phyloP scores from a whole-genome alignment of 179 eudicot species.

The Sideroxylon spinosum region DNA sequence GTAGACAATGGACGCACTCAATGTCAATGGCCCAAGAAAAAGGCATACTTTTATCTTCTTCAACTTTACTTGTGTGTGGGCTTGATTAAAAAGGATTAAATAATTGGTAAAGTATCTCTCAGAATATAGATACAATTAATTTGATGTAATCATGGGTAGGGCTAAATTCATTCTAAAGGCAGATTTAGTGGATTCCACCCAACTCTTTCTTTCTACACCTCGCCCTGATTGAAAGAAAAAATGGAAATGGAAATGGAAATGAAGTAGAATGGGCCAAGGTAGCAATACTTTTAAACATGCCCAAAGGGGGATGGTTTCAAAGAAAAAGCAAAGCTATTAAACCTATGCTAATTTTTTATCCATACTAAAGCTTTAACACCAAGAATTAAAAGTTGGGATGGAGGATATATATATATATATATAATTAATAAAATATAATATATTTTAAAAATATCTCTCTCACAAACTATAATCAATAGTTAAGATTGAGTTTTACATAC shows the following conservation, averaged over 20 bases:
- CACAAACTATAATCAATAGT: no score
- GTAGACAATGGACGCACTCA: not conserved
- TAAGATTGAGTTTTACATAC: no score
- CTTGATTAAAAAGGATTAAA: not conserved
- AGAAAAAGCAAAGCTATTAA: constrained; percentile 11
- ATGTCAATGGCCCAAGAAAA: not conserved
- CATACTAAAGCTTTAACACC: constrained; percentile 8
- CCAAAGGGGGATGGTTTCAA: constrained; percentile 12
- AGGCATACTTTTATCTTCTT: not conserved
- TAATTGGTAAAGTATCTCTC: not conserved
- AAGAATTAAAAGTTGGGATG: not conserved
- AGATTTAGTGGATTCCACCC: constrained; percentile 12
- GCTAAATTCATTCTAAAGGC: not conserved
- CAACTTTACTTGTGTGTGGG: not conserved
- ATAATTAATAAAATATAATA: no score
- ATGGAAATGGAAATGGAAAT: not conserved
- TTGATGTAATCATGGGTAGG: constrained; percentile 9
- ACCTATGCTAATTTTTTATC: constrained; percentile 1
- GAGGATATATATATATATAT: no score
- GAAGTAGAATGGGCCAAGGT: no score
- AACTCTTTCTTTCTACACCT: constrained; percentile 9
- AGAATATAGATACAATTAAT: not conserved
- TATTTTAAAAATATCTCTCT: no score
- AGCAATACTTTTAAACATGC: constrained; percentile 13
- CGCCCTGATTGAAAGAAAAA: not conserved